Evolutionary conservation across 805 yeast genomes (phyloP).

Genomic region (Starmerella bacillaris): DNA sequence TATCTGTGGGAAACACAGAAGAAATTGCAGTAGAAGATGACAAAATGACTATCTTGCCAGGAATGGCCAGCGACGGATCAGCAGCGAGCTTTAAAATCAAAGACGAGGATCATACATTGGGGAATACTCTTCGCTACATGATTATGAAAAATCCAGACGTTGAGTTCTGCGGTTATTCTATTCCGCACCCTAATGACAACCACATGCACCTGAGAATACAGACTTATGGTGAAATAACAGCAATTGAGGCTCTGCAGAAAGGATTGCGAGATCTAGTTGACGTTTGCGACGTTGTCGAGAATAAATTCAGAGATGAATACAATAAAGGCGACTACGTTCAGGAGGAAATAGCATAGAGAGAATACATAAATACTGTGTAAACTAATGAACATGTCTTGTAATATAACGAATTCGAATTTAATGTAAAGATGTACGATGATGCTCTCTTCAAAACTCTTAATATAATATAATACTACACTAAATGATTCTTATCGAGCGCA

Average conservation of each 20-base stretch:
- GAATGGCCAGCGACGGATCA: constrained; percentile 80
- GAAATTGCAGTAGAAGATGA: constrained; percentile 7
- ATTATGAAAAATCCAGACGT: constrained; percentile 97
- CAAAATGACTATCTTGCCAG: constrained; percentile 24
- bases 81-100: constrained; percentile 85
- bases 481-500: too few relatives aligned
- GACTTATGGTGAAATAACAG: constrained; percentile 71
- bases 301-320: constrained; percentile 51
- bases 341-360: too few relatives aligned
- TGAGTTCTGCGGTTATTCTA: constrained; percentile 94
- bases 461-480: too few relatives aligned
- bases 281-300: constrained; percentile 69
- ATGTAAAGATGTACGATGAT: too few relatives aligned
- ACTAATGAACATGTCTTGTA: too few relatives aligned
- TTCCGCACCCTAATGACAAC: constrained; percentile 93
- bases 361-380: too few relatives aligned
- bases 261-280: constrained; percentile 75
- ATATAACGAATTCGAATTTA: too few relatives aligned
- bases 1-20: constrained; percentile 2
- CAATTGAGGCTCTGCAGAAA: constrained; percentile 80
- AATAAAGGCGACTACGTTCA: too few relatives aligned
- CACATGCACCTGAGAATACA: constrained; percentile 81
- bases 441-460: too few relatives aligned
- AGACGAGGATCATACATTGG: constrained; percentile 92
- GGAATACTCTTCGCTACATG: constrained; percentile 81